Base-by-base conservation (phyloP, 2,329 filamentous ascomycete genomes). In the Madurella mycetomatis region DNA sequence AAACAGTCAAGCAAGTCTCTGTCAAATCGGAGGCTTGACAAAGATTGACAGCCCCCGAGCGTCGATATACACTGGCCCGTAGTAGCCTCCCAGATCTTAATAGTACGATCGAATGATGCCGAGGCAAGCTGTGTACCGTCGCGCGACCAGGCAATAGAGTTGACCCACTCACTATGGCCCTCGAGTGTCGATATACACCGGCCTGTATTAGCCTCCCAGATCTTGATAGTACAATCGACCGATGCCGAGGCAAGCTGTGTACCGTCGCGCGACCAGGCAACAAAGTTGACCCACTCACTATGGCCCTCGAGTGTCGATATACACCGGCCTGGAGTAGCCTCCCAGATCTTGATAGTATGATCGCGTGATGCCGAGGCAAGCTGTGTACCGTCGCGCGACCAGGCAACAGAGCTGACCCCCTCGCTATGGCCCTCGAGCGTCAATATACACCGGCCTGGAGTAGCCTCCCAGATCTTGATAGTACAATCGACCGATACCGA, bases 361-460 rank as follows among this genome's bases (percentile, higher is more conserved):
- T 52, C 43, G 34, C 15, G 1, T 18, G 49, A 52, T 11, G 34
- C 51, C n/a, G 51, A 53, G 25, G 45, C 51, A 17, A 53, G 43
- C 37, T 15, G 47, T 39, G 46, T 48, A 5, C 32, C 32, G 16
- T 56, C 53, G 32, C 30, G 56, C 34, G 55, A 58, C 53, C 56
- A 60, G n/a, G 53, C 53, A 13, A 59, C 52, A 18, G 49, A 51
- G 1, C 12, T n/a, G 54, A 63, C 58, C 15, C 8, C 41, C 32
- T 32, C 4, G 48, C 34, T 57, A 58, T 64, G 60, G 51, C 60
- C 63, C 49, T 62, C 54, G 47, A 67, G 60, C 44, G 59, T 64
- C 41, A 60, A 57, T 1, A 58, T 9, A 47, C 7, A 25, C 25
- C 25, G 25, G 25, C 25, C 25, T 25, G 25, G 3, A 3, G 25